Base-by-base conservation (phyloP, 768 basidiomycete species). In the Leccinum arenicola region DNA sequence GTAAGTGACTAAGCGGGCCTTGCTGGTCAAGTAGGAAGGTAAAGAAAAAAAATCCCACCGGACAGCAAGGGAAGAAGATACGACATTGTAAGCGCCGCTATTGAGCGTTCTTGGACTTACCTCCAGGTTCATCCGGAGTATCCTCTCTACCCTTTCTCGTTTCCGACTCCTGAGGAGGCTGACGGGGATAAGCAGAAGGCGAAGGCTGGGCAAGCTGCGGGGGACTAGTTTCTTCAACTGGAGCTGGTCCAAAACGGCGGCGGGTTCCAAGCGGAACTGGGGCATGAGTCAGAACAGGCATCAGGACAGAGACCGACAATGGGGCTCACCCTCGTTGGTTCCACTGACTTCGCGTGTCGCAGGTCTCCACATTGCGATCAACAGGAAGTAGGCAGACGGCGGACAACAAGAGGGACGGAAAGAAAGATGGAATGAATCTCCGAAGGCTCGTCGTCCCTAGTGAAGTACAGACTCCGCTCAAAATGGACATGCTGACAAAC, bases 231-330 rank as follows among this genome's bases (percentile, higher is more conserved):
- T 94, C 93, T 71, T 95, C 95, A 40, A 84, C 78, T 4, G 91
- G 89, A 29, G 89, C 88, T 50, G 92, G 89, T 54, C 95, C 95
- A 76, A 97, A 97, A 56, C 95, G 88, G 70, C 95, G 90, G 69
- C 91, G 88, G 67, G 86, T 83, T 53, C 91, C 93, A 59, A 97
- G 84, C 1, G 95, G 95, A 66, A 85, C 88, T 87, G 62, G 63
- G 56, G 54, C 11, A 67, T 59, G 61, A 33, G 31, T 69, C n/a
- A 62, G 35, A 59, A 61, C 47, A 33, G 19, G 19, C n/a, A 45
- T 52, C 60, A 58, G 45, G 62, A 48, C 40, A 48, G 36, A 17
- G 54, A 57, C 45, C 40, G 43, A 55, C 0, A 19, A 50, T n/a
- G n/a, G 48, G 33, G 76, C 84, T 67, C 40, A 91, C 93, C 89